Conservation (phyloP, 2,329 filamentous ascomycete species). For the Botrytis galanthina region DNA sequence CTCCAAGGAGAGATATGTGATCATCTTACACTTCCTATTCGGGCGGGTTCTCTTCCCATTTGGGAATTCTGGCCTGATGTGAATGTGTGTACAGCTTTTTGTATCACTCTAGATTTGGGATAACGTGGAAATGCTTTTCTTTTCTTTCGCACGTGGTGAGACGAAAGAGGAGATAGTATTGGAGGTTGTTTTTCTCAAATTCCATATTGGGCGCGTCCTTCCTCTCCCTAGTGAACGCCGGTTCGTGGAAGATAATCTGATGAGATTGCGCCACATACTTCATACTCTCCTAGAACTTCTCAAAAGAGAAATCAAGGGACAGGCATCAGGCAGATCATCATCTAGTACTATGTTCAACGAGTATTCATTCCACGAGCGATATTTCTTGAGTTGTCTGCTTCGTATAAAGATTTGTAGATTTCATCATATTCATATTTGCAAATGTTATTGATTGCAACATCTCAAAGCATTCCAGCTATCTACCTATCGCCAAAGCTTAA, state of each 20-base stretch:
- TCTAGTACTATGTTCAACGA: neutral
- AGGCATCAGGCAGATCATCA: neutral
- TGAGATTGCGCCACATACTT: constrained; percentile 10
- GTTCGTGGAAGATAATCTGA: neutral
- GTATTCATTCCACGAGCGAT: neutral
- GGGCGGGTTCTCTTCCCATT: neutral
- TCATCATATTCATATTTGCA: neutral
- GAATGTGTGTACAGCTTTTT: neutral
- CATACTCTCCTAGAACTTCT: neutral
- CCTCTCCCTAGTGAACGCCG: neutral
- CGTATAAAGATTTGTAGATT: neutral
- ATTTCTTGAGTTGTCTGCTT: neutral
- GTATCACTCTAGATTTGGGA: constrained; percentile 5
- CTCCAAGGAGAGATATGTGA: constrained; percentile 6
- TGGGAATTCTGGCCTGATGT: neutral
- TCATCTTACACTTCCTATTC: neutral
- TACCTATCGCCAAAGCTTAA: no score
- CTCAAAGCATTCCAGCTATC: neutral
- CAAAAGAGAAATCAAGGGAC: neutral
- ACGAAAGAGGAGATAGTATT: neutral
- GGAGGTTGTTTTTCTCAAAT: neutral
- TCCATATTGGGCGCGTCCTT: neutral
- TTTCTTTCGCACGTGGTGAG: constrained; percentile 3
- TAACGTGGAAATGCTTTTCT: constrained; percentile 9
- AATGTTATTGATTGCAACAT: neutral